Conservation (phyloP, 2,329 filamentous ascomycete species). For the Xylaria hypoxylon region DNA sequence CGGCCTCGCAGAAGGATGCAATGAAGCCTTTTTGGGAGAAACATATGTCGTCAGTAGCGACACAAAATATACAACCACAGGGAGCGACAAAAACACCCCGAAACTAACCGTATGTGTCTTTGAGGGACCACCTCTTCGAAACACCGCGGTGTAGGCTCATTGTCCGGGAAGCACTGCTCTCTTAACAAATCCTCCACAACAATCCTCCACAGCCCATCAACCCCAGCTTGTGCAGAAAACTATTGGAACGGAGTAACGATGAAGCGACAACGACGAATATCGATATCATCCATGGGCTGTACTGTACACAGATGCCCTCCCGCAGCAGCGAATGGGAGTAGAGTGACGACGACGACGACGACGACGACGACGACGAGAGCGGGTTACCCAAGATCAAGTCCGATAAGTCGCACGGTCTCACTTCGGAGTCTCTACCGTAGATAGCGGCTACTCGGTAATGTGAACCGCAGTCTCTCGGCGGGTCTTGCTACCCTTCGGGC, state of each 20-base stretch:
- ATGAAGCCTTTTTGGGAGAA: constrained; percentile 48
- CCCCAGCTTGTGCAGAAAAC: constrained; percentile 2
- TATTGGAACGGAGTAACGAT: constrained; percentile 13
- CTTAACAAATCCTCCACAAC: constrained; percentile 9
- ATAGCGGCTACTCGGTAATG: neutral
- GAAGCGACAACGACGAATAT: neutral
- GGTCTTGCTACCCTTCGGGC: neutral
- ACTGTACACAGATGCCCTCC: neutral
- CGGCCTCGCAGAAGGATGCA: constrained; percentile 48
- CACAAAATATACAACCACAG: neutral
- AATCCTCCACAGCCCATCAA: constrained; percentile 3
- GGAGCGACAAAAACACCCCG: constrained; percentile 34
- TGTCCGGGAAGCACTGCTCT: constrained; percentile 3
- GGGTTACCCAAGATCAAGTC: constrained; percentile 18
- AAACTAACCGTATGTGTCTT: constrained; percentile 51
- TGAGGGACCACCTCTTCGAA: constrained; percentile 50
- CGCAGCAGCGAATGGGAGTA: neutral
- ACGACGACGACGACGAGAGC: neutral
- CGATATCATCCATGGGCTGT: constrained; percentile 30
- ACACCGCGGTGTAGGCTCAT: constrained; percentile 47
- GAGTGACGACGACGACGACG: neutral
- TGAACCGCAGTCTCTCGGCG: constrained; percentile 10
- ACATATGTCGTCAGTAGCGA: constrained; percentile 26
- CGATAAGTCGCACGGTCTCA: constrained; percentile 17
- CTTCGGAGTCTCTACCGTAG: constrained; percentile 3